Base-by-base conservation (phyloP, 495 filamentous ascomycete genomes). In the Talaromyces trachyspermus region DNA sequence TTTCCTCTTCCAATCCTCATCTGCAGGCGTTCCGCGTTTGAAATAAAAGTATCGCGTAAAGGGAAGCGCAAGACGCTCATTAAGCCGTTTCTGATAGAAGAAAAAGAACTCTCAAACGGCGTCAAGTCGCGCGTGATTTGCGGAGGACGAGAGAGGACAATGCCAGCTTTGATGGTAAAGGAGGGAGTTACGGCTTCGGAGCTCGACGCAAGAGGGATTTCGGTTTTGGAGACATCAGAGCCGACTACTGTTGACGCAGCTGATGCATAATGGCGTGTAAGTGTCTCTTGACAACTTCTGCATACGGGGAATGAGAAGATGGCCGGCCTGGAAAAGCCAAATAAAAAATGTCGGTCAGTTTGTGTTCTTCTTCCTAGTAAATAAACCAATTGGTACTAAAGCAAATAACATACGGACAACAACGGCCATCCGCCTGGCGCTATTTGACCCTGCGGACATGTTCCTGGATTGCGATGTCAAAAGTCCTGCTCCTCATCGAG, bases 1-100 rank as follows among this genome's bases (percentile, higher is more conserved):
- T 66, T 95, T 95, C 57, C 85, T 76, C 65, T 91, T 86, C 88
- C 88, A 97, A 65, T 95, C 92, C 19, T 84, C 70, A 54, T 95
- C 88, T 5, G 78, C 70, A 0, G 88, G 82, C 0, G 90, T 94
- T 55, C 84, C 88, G 52, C 82, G 83, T 74, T 94, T 95, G 84
- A 89, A 95, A 77, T 95, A 99, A 68, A 96, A 92, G 62, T 86
- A 89, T 43, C 85, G 79, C 14, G 84, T 85, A 71, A 99, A 99
- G 2, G 91, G 90, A 7, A 91, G 75, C 9, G 81, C 79, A 24
- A 95, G 74, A 9, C 92, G 88, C 71, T 99, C 92, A 66, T 99
- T 95, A 44, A 99, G 76, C 10, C 92, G 89, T 50, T 88, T 87
- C 69, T 99, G 92, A 72, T 99, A 99, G 63, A 97, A 87, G 72